Evolutionary conservation across 73 alveolate genomes (phyloP), one percentile per base, ranked within the genome.

Genomic region (Symbiodinium natans): DNA sequence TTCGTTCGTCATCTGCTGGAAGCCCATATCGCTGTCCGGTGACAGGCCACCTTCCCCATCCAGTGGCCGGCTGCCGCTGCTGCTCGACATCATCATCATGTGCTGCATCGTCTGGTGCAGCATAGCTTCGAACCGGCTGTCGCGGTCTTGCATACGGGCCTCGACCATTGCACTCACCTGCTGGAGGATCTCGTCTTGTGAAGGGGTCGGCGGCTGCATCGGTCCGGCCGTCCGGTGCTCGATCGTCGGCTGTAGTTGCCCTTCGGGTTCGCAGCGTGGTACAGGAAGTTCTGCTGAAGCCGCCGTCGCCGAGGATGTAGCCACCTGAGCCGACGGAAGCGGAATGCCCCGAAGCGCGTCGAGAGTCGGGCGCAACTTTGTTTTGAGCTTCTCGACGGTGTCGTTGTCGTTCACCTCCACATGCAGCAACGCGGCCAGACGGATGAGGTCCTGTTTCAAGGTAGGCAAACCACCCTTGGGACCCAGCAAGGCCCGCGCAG

Each of bases 391-490:
- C 1, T 77, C 83, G n/a, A 86, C 83, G 29, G 93, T 86, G 29
- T 86, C 93, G 41, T 52, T 34, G 34, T 82, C 41, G 6, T 10
- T 36, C 40, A 54, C 39, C 33, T 52, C 63, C 56, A 54, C 39
- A 2, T 86, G 8, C 36, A 86, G 48, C 7, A 86, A 9, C 33
- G 39, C 1, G 2, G 93, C 93, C 83, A 86, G 31, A 0, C 56
- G 23, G 3, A 23, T 2, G 19, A 86, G 40, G 59, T 86, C 93
- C 31, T 34, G 56, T 41, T 38, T 33, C 39, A 86, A 10, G 2
- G 83, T 0, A 0, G 93, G 93, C 0, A 86, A n/a, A 0, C 93
- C 93, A 34, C 93, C 93, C 2, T 80, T 41, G 2, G 93, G 93
- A 1, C 93, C 93, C 21, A 86, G 9, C 52, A 86, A 6, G 29